These are phyloP conservation scores for Talaromyces sp. DNA, from an alignment of 2,329 filamentous ascomycete species.

Conservation along the genomic window DNA sequence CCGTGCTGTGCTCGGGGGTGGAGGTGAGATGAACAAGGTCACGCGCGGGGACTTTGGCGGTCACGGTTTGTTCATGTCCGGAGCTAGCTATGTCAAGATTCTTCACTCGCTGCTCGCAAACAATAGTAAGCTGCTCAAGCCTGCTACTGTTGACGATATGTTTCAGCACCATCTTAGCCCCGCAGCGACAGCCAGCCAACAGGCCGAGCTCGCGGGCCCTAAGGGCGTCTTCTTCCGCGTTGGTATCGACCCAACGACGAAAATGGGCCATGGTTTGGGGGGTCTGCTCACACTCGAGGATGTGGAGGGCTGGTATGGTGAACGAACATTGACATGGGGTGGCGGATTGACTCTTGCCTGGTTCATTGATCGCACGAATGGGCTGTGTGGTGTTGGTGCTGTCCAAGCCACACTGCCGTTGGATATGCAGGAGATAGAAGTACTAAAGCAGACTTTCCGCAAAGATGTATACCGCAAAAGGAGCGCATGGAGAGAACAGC, in stretches of 20 bases:
- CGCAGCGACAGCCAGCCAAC: slow-evolving; percentile 22
- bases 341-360: slow-evolving; percentile 45
- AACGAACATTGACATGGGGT: slow-evolving; percentile 43
- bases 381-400: slow-evolving; percentile 41
- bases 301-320: slow-evolving; percentile 41
- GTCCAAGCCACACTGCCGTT: slow-evolving; percentile 37
- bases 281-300: slow-evolving; percentile 40
- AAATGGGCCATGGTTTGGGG: slow-evolving; percentile 39
- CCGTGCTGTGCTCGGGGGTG: slow-evolving; percentile 29
- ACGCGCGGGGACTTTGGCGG: slow-evolving; percentile 39
- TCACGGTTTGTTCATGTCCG: slow-evolving; percentile 38
- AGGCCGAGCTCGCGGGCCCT: slow-evolving; percentile 27
- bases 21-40: slow-evolving; percentile 27
- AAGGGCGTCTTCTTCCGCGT: slow-evolving; percentile 34
- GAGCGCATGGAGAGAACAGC: slow-evolving; percentile 26
- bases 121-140: slow-evolving; percentile 26
- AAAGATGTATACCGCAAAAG: slow-evolving; percentile 40
- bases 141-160: slow-evolving; percentile 22
- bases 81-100: slow-evolving; percentile 26
- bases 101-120: slow-evolving; percentile 25
- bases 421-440: slow-evolving; percentile 18
- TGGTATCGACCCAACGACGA: slow-evolving; percentile 26
- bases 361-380: slow-evolving; percentile 49
- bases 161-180: slow-evolving; percentile 24
- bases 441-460: slow-evolving; percentile 42